Base-by-base conservation (phyloP, 495 filamentous ascomycete species). In the Pseudomonodictys pantanalensis region DNA sequence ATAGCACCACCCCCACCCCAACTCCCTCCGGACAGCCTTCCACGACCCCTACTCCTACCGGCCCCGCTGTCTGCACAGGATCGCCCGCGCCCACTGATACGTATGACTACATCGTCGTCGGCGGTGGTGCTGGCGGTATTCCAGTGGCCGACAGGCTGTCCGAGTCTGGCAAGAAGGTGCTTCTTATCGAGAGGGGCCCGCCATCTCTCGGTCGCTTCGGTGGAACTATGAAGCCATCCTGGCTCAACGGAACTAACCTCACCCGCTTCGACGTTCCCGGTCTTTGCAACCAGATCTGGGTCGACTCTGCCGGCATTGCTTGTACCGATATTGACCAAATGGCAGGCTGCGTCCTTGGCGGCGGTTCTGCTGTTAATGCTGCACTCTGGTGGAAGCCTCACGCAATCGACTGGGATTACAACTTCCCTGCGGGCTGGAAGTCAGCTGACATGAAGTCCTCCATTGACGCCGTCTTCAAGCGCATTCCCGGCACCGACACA, bases 221-320 rank as follows among this genome's bases (percentile, higher is more conserved):
- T 44, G 85, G 85, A 46, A 78, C 68, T 61, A 72, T 74, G 59
- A 79, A 77, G 59, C 85, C 86, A 26, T 77, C 79, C 26, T 87
- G 87, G 80, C 77, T 89, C 18, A 71, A 77, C 38, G 84, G 83
- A 35, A 84, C 83, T 35, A 80, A 81, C 46, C 75, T 92, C 44
- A 90, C 88, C 35, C 79, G 86, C 28, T 89, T 90, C 64, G 88
- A 92, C 67, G 81, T 91, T n/a, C 88, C 88, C 3, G 88, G 88
- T 54, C 79, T 91, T 49, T 88, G 83, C 72, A 88, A 84, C 67
- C 79, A 85, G 69, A 86, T 86, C 60, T 89, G 81, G 81, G 75
- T 75, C 35, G 79, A 83, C 65, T 83, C 80, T 17, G 73, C 72
- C 23, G 86, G 78, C 53, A 83, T 86, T 72, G 77, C 82, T 47